A percentile compares a stretch with the other conserved stretches of the same genome.
Evolutionary conservation across 73 alveolate species (phyloP).

Genomic region (Symbiodinium natans): DNA sequence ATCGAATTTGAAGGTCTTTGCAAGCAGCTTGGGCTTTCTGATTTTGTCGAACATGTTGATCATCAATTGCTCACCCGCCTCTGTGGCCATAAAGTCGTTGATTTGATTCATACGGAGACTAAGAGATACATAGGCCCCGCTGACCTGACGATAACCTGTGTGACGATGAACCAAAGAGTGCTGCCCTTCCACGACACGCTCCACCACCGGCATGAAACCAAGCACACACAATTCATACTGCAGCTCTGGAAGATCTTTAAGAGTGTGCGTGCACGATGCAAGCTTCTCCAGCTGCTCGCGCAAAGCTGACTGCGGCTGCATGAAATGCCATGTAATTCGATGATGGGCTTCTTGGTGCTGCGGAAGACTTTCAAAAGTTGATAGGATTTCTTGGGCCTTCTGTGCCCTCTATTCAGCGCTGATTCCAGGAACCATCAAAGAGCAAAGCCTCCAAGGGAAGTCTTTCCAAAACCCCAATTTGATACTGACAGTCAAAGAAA

Average conservation of each 20-base stretch:
- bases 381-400: background rate
- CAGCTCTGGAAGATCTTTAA: background rate
- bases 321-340: background rate
- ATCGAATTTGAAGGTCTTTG: too few relatives aligned
- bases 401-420: background rate
- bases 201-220: conserved; percentile 6
- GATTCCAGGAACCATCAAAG: background rate
- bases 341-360: background rate
- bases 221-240: background rate
- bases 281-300: background rate
- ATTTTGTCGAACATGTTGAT: too few relatives aligned
- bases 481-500: background rate
- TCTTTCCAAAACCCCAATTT: background rate
- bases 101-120: too few relatives aligned
- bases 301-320: background rate
- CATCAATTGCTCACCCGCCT: too few relatives aligned
- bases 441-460: conserved; percentile 1
- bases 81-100: too few relatives aligned
- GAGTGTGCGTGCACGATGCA: background rate
- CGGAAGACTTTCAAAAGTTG: background rate
- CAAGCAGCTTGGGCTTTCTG: too few relatives aligned
- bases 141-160: conserved; percentile 19
- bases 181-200: conserved; percentile 3
- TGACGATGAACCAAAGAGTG: conserved; percentile 30
- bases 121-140: conserved; percentile 16